These are phyloP conservation scores for Magnolia kwangsiensis DNA, from an alignment of 164 flowering plant genomes.

Conservation along the genomic window DNA sequence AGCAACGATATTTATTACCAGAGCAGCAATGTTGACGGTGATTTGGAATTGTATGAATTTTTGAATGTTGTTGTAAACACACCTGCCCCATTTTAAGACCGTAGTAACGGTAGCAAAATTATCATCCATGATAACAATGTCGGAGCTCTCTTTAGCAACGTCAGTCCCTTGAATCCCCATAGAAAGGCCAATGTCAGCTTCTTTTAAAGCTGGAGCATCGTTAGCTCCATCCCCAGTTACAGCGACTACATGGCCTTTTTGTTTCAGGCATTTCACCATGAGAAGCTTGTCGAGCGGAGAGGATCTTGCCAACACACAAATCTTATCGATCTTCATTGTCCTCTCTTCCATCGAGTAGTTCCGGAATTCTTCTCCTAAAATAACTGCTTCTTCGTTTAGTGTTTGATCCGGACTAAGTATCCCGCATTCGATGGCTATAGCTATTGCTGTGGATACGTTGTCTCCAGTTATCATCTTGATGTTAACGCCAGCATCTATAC, in stretches of 20 bases:
- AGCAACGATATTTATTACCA: slow-evolving; percentile 54
- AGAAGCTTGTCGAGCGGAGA: slow-evolving; percentile 65
- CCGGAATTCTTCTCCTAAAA: slow-evolving; percentile 53
- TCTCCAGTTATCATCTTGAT: slow-evolving; percentile 68
- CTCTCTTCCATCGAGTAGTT: slow-evolving; percentile 42
- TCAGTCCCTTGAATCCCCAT: slow-evolving; percentile 74
- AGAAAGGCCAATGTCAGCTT: slow-evolving; percentile 60
- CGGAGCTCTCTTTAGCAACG: slow-evolving; percentile 68
- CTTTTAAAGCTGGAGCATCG: slow-evolving; percentile 55
- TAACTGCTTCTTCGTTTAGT: slow-evolving; percentile 25
- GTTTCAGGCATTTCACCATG: slow-evolving; percentile 55
- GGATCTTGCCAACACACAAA: slow-evolving; percentile 65
- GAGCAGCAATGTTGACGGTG: slow-evolving; percentile 55
- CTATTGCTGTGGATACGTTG: slow-evolving; percentile 56
- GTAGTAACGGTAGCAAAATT: slow-evolving; percentile 50
- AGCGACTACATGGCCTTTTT: slow-evolving; percentile 65
- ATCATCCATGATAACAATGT: slow-evolving; percentile 58
- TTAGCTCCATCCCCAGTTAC: slow-evolving; percentile 66
- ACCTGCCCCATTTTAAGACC: slow-evolving; percentile 54
- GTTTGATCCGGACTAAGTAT: slow-evolving; percentile 30
- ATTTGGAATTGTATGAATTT: slow-evolving; percentile 75
- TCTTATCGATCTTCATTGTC: slow-evolving; percentile 39
- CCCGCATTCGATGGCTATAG: slow-evolving; percentile 61
- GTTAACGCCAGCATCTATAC: slow-evolving; percentile 46
- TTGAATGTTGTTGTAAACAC: slow-evolving; percentile 61